Base-by-base conservation (phyloP, 495 filamentous ascomycete species). In the Lophiotrema nucula region DNA sequence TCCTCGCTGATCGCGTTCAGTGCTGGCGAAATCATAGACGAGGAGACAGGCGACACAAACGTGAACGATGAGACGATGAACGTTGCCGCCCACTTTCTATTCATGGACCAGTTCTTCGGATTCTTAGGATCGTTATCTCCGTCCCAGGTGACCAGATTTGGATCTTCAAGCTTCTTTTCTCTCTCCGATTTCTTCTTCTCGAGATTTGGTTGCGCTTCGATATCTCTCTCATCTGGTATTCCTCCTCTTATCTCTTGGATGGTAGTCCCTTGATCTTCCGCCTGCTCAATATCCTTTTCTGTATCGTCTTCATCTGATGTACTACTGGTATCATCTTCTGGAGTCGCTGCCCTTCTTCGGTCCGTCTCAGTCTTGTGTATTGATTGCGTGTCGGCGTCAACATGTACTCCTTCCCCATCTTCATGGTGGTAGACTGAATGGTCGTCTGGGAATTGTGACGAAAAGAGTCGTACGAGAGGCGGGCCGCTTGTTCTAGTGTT, bases 11-110 rank as follows among this genome's bases (percentile, higher is more conserved):
- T 76, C 72, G 28, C 90, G 79, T 0, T 75, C 58, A 90, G 66
- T 0, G 83, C 83, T 0, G 89, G 89, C 0, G 88, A 84, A 4
- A 92, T 80, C 79, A 92, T 89, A 11, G 83, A 83, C 3, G 81
- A 85, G 1, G 82, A 82, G 11, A 86, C 77, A 0, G 88, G 87
- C 0, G 88, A 88, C 51, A 92, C 86, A 56, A 92, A 82, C 0
- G 85, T 89, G 68, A 75, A 76, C 4, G 62, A 47, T 3, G 73
- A 75, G 19, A 76, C 72, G 33, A 71, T 64, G 56, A 72, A 58
- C 0, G 81, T 83, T 1, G 88, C 78, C 0, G 83, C 55, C 84
- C 87, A 91, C 72, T 95, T 95, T 47, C 77, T 57, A 33, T 63
- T 68, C 25, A 58, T 56, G 8, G 60, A 54, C 72, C 72, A 74